Percentiles rank a stretch among this genome's conserved stretches.
phyloP scores from a whole-genome alignment of 805 yeast genomes.

The Ogataea ramenticola region DNA sequence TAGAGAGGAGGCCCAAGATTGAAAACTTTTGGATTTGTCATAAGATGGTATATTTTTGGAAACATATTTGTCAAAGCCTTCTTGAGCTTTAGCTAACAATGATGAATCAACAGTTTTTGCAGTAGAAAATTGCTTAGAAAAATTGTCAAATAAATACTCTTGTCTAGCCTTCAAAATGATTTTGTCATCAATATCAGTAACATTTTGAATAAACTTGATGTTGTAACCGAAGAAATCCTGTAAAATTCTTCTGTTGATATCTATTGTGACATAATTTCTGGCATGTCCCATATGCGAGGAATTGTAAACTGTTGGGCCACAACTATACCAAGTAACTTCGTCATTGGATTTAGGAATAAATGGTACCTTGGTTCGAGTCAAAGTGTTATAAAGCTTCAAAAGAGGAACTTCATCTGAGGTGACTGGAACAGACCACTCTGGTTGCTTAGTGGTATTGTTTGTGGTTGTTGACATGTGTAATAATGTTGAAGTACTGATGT shows the following conservation, averaged over 20 bases:
- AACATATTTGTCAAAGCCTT: constrained; percentile 44
- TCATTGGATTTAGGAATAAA: constrained; percentile 64
- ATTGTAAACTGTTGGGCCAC: constrained; percentile 98
- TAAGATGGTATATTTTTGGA: constrained; percentile 45
- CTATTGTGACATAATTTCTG: constrained; percentile 90
- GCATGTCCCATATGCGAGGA: constrained; percentile 98
- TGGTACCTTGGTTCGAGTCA: constrained; percentile 73
- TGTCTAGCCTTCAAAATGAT: constrained; percentile 94
- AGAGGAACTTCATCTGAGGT: constrained; percentile 25
- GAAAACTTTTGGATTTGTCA: constrained; percentile 31
- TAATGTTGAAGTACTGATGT: no score
- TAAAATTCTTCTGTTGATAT: constrained; percentile 82
- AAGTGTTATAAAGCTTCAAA: constrained; percentile 70
- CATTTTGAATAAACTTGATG: constrained; percentile 86
- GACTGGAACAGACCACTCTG: constrained; percentile 25
- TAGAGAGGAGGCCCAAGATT: constrained; percentile 42
- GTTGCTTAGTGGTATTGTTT: constrained; percentile 8
- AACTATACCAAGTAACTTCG: constrained; percentile 87
- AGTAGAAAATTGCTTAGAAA: constrained; percentile 26
- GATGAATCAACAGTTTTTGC: constrained; percentile 23
- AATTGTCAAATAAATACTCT: constrained; percentile 66
- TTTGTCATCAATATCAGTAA: constrained; percentile 98
- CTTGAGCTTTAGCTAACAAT: constrained; percentile 31
- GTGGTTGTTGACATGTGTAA: neutral
- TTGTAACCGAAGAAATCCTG: constrained; percentile 91